phyloP scores from a whole-genome alignment of 306 rosid genomes.

The Sicyos baderoa region DNA sequence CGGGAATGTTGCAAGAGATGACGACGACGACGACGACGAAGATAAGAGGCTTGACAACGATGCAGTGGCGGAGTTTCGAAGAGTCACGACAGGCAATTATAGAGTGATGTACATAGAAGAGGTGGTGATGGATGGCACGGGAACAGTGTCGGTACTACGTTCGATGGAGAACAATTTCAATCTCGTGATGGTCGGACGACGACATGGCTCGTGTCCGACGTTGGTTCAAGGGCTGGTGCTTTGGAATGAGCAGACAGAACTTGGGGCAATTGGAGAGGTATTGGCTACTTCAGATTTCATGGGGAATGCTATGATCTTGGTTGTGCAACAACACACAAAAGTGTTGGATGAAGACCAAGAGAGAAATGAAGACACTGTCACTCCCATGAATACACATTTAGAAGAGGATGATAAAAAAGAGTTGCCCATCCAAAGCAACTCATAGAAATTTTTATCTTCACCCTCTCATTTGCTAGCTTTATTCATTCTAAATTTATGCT shows the following conservation, averaged over 20 bases:
- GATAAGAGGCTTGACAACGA: slow-evolving; percentile 23
- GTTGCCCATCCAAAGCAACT: background rate
- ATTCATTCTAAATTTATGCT: background rate
- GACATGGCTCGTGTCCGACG: slow-evolving; percentile 3
- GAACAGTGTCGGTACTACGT: slow-evolving; percentile 25
- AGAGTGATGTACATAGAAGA: slow-evolving; percentile 29
- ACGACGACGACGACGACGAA: slow-evolving; percentile 14
- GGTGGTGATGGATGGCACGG: slow-evolving; percentile 26
- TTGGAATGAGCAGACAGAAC: slow-evolving; percentile 18
- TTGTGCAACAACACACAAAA: slow-evolving; percentile 29
- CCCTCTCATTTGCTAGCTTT: background rate
- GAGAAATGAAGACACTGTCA: background rate
- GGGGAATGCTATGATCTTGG: slow-evolving; percentile 26
- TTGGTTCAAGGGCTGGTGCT: slow-evolving; percentile 23
- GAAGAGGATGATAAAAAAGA: background rate
- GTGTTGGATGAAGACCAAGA: slow-evolving; percentile 6
- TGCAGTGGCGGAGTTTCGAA: slow-evolving; percentile 22
- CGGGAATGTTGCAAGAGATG: background rate
- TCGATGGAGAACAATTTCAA: slow-evolving; percentile 24
- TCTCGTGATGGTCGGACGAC: slow-evolving; percentile 29
- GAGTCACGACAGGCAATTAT: slow-evolving; percentile 7
- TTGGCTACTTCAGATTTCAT: slow-evolving; percentile 22
- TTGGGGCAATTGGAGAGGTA: slow-evolving; percentile 30
- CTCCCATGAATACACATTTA: background rate
- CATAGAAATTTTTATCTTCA: background rate